These are phyloP conservation scores for Thermochaetoides thermophila DNA, from an alignment of 495 filamentous ascomycete species.

Conservation along the genomic window DNA sequence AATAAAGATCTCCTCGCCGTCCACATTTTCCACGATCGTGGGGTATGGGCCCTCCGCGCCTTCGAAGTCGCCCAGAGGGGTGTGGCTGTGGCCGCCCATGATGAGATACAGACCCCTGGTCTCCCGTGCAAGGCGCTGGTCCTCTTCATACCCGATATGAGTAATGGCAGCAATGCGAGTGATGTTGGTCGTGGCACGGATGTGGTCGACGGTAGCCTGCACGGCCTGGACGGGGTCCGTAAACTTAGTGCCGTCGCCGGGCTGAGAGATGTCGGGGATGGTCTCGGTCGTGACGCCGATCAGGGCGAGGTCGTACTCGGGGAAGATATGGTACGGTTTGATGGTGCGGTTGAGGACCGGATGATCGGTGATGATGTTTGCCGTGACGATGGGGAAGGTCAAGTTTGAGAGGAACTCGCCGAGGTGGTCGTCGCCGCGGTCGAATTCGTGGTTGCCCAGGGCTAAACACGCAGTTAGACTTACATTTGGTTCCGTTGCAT, in stretches of 20 bases:
- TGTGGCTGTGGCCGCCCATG: slow-evolving; percentile 45
- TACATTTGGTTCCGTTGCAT: too few species aligned
- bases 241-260: slow-evolving; percentile 36
- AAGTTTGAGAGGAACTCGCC: slow-evolving; percentile 39
- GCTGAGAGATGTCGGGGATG: slow-evolving; percentile 35
- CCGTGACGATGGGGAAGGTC: slow-evolving; percentile 42
- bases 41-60: slow-evolving; percentile 39
- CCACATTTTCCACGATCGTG: slow-evolving; percentile 38
- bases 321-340: slow-evolving; percentile 42
- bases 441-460: slow-evolving; percentile 47
- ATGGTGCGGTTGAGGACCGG: slow-evolving; percentile 35
- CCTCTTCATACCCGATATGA: slow-evolving; percentile 44
- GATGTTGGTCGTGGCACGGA: slow-evolving; percentile 33
- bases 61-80: slow-evolving; percentile 35
- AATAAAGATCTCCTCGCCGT: slow-evolving; percentile 46
- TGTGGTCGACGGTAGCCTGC: slow-evolving; percentile 37
- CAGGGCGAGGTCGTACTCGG: slow-evolving; percentile 37
- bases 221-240: slow-evolving; percentile 32
- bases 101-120: slow-evolving; percentile 40
- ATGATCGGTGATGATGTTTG: slow-evolving; percentile 38
- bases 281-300: slow-evolving; percentile 43
- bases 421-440: slow-evolving; percentile 34
- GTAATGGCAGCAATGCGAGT: slow-evolving; percentile 41
- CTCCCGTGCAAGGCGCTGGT: slow-evolving; percentile 35
- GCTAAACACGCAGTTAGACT: too few species aligned